These are phyloP conservation scores for Mycena sanguinolenta DNA, from an alignment of 768 basidiomycete genomes.

Conservation along the genomic window DNA sequence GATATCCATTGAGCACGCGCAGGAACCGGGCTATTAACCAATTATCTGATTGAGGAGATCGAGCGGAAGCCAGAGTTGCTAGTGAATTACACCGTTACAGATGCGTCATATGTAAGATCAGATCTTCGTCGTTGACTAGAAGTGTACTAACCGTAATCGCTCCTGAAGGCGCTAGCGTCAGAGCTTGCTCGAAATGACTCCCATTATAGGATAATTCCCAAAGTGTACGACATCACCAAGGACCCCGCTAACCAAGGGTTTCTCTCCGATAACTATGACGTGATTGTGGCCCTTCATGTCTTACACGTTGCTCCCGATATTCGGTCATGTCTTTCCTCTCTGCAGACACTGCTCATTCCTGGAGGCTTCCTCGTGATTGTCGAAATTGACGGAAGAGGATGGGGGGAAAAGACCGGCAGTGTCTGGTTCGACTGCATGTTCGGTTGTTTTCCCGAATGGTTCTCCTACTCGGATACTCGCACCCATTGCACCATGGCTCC, in stretches of 20 bases:
- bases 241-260: conserved; percentile 10
- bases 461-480: conserved; percentile 12
- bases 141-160: no score
- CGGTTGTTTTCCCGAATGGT: conserved; percentile 25
- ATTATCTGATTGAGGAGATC: no score
- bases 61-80: no score
- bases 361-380: conserved; percentile 17
- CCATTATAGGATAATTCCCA: neutral
- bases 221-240: conserved; percentile 17
- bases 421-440: conserved; percentile 22
- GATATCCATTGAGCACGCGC: no score
- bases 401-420: neutral
- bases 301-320: conserved; percentile 14
- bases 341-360: conserved; percentile 5
- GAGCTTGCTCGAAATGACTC: neutral
- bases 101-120: no score
- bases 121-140: no score
- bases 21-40: no score
- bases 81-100: no score
- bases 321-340: neutral
- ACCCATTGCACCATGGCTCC: conserved; percentile 21
- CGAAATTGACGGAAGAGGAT: conserved; percentile 15
- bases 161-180: no score
- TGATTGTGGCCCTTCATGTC: conserved; percentile 17
- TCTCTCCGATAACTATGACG: neutral